These are phyloP conservation scores for Suhomyces panamericanus DNA, from an alignment of 1,139 yeast species.

Conservation along the genomic window DNA sequence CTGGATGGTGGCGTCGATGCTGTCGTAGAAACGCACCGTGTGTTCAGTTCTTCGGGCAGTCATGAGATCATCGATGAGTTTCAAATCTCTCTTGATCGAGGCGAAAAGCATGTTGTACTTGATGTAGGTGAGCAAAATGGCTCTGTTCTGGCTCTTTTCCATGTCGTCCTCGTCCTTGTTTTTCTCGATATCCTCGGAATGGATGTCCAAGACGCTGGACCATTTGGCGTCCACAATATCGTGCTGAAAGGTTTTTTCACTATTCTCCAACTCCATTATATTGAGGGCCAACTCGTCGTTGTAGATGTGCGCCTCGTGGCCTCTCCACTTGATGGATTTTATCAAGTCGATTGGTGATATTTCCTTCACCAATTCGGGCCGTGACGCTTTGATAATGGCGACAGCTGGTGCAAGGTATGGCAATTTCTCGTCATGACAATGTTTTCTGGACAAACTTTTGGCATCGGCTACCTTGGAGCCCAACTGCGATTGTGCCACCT, in stretches of 20 bases:
- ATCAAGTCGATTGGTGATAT: conserved; percentile 31
- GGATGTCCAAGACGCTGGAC: conserved; percentile 38
- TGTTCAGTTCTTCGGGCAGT: too few species aligned
- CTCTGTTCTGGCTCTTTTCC: conserved; percentile 67
- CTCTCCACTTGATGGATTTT: conserved; percentile 62
- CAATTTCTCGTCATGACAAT: conserved; percentile 35
- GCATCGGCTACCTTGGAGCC: conserved; percentile 39
- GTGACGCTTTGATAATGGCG: conserved; percentile 39
- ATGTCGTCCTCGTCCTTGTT: conserved; percentile 47
- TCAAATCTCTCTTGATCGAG: conserved; percentile 69
- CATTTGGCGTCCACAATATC: conserved; percentile 39
- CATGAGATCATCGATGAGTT: too few species aligned
- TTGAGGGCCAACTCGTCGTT: conserved; percentile 74
- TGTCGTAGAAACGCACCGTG: conserved; percentile 49
- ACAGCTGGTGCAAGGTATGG: conserved; percentile 40
- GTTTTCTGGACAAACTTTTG: conserved; percentile 47
- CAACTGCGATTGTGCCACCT: conserved; percentile 53
- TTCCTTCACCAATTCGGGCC: conserved; percentile 43
- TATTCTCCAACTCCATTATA: conserved; percentile 41
- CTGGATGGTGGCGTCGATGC: conserved; percentile 47
- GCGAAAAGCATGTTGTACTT: conserved; percentile 66
- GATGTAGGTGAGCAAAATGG: conserved; percentile 72
- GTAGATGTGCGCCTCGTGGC: conserved; percentile 64
- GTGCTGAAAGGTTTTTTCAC: conserved; percentile 23
- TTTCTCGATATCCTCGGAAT: conserved; percentile 24